Evolutionary conservation across 2,329 filamentous ascomycete species (phyloP), one percentile per base, ranked within the genome.

Genomic region (Colletotrichum tabaci): DNA sequence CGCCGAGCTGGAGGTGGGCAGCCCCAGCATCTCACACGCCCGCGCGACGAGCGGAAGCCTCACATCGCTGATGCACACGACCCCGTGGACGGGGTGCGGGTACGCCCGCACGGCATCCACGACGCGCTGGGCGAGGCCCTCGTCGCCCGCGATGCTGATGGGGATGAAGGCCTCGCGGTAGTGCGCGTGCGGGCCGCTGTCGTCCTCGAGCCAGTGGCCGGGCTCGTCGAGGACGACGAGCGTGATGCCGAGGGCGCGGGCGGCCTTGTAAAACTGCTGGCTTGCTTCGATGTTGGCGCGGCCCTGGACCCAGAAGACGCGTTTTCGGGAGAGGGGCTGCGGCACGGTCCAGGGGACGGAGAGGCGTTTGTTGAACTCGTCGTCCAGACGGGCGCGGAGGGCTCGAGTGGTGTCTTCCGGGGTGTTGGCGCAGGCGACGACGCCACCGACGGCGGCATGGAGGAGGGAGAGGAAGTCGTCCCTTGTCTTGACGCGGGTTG

Each of bases 141-240:
- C 75, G 50, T 81, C 79, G 2, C 58, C 58, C 3, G 66, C 74
- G n/a, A 82, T 77, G 42, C 78, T 74, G n/a, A 76, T 55, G 3
- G 75, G 70, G 23, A 82, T 67, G 57, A 83, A 82, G 1, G 74
- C 80, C 35, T 82, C 80, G 1, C 80, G 77, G 35, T 77, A 74
- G 63, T 78, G 64, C 2, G 76, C 71, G 61, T 76, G 76, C 21
- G 52, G 56, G 15, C 61, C 55, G 21, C 42, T 44, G 26, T 71
- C 64, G 16, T 75, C 74, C 68, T 82, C 72, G 21, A 84, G 74
- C 82, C 82, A 84, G 74, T 84, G 81, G 5, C 79, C 81, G 0
- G 77, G 73, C 18, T 77, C 66, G 65, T 84, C 83, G 18, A 83
- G 46, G 8, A 84, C 75, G 42, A 84, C 77, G 1, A 85, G 55